Conservation (phyloP, 1,139 yeast genomes). For the Taphrina sp. region DNA sequence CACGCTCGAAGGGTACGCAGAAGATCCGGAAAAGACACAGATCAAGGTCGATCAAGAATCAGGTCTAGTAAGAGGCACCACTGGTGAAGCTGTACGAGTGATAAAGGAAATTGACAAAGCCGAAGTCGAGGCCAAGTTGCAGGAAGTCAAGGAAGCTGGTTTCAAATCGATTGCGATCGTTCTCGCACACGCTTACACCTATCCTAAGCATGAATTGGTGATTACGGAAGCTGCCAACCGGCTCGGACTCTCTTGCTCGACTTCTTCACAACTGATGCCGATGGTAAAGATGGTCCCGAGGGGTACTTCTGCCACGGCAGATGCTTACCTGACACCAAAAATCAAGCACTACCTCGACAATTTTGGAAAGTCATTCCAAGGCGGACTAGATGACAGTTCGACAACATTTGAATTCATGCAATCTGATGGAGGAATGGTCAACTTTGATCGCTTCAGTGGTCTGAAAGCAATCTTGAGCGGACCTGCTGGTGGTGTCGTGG, state of each 20-base stretch:
- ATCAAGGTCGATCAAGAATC: constrained; percentile 41
- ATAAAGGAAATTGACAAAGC: constrained; percentile 51
- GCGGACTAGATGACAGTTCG: constrained; percentile 49
- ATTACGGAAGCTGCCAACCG: constrained; percentile 59
- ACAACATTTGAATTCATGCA: constrained; percentile 57
- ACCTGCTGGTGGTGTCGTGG: constrained; percentile 64
- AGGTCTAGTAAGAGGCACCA: constrained; percentile 52
- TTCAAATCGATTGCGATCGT: constrained; percentile 66
- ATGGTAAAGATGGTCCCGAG: constrained; percentile 71
- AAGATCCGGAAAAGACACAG: constrained; percentile 45
- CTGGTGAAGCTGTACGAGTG: constrained; percentile 64
- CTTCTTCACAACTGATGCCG: constrained; percentile 66
- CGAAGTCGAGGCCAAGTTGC: constrained; percentile 48
- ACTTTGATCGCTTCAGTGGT: constrained; percentile 53
- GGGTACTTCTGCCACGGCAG: constrained; percentile 71
- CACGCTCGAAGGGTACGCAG: constrained; percentile 64
- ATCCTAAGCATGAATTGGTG: constrained; percentile 57
- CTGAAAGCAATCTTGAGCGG: constrained; percentile 56
- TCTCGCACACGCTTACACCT: constrained; percentile 67
- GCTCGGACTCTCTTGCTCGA: constrained; percentile 61
- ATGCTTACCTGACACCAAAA: constrained; percentile 75
- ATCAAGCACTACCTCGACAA: constrained; percentile 60
- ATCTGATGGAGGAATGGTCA: constrained; percentile 58
- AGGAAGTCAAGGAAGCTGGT: constrained; percentile 53
- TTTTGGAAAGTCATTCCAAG: constrained; percentile 60